Percentiles rank a stretch among this genome's conserved stretches.
Evolutionary conservation across 208 protist genomes (phyloP).

Genomic region (Wallacemonas sp.): DNA sequence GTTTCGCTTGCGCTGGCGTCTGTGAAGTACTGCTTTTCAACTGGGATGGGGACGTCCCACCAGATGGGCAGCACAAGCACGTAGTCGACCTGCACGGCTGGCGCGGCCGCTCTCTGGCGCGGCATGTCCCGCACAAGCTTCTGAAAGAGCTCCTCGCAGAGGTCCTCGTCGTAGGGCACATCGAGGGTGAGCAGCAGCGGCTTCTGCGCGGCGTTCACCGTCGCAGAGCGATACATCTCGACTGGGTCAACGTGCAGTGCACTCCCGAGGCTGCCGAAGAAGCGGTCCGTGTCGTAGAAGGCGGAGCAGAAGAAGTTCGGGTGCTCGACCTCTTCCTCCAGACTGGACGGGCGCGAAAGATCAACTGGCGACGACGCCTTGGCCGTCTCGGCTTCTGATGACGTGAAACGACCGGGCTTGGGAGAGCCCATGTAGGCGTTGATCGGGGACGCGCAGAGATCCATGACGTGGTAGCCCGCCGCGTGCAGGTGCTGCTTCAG

Average conservation of each 20-base stretch:
- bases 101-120: neutral
- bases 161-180: constrained; percentile 89
- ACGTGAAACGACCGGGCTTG: constrained; percentile 11
- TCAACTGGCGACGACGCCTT: constrained; percentile 12
- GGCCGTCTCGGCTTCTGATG: neutral
- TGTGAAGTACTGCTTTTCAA: constrained; percentile 68
- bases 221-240: constrained; percentile 30
- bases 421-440: constrained; percentile 86
- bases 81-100: constrained; percentile 55
- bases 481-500: constrained; percentile 86
- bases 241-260: constrained; percentile 63
- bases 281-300: constrained; percentile 83
- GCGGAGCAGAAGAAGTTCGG: constrained; percentile 86
- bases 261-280: constrained; percentile 87
- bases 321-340: constrained; percentile 37
- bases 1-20: constrained; percentile 1
- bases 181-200: constrained; percentile 84
- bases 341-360: constrained; percentile 9
- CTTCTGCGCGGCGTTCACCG: constrained; percentile 34
- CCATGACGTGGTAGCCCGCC: constrained; percentile 78
- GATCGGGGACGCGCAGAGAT: constrained; percentile 87
- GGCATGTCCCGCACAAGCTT: constrained; percentile 76
- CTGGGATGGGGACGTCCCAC: constrained; percentile 74
- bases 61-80: constrained; percentile 84
- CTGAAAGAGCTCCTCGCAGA: constrained; percentile 83